These are phyloP conservation scores for Colletotrichum acutatum DNA, from an alignment of 2,329 filamentous ascomycete species.

Conservation along the genomic window DNA sequence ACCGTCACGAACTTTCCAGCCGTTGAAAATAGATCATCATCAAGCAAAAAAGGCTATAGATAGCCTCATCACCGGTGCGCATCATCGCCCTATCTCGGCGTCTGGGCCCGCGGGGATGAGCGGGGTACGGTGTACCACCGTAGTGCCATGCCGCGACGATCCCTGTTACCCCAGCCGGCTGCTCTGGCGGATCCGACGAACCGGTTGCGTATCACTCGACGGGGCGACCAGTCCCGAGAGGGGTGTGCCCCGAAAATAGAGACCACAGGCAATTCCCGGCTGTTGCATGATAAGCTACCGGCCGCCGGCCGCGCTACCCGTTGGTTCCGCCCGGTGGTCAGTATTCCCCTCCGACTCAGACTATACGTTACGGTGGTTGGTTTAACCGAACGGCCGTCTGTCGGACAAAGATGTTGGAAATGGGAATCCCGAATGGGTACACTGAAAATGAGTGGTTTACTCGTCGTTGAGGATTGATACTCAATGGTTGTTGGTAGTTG, in stretches of 20 bases:
- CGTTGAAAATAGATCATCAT: no score
- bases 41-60: background rate
- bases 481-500: no score
- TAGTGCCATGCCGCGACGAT: background rate
- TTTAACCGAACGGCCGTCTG: background rate
- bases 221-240: background rate
- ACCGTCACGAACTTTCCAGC: background rate
- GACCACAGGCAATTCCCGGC: background rate
- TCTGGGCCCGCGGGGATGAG: conserved; percentile 1
- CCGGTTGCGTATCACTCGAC: conserved; percentile 9
- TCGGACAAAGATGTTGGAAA: no score
- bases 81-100: conserved; percentile 10
- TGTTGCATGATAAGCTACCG: conserved; percentile 3
- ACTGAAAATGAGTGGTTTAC: no score
- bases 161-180: conserved; percentile 14
- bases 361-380: background rate
- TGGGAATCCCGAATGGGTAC: no score
- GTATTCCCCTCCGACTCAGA: background rate
- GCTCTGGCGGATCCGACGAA: background rate
- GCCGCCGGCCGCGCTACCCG: background rate
- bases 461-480: rapidly evolving
- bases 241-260: background rate
- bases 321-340: background rate
- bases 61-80: background rate
- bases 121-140: conserved; percentile 8